Evolutionary conservation across 1,284 basidiomycete genomes (phyloP).

Genomic region (Puccinia hordei): DNA sequence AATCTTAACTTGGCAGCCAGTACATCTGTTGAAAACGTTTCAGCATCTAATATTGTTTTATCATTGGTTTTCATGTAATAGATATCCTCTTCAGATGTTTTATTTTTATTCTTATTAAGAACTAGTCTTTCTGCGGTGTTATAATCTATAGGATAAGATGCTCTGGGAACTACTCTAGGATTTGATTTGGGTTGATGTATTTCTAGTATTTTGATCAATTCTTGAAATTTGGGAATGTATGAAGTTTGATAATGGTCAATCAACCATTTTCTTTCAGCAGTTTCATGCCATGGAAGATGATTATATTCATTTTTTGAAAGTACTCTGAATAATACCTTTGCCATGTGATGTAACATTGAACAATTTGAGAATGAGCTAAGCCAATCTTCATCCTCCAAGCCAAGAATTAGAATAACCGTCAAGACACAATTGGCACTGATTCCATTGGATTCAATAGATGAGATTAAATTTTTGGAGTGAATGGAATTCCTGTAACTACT

Average conservation of each 20-base stretch:
- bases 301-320: not conserved
- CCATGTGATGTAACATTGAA: not conserved
- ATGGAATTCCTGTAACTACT: not conserved
- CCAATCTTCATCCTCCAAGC: not conserved
- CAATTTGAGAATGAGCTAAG: not conserved
- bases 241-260: not conserved
- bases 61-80: too few relatives aligned
- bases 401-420: not conserved
- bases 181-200: too few relatives aligned
- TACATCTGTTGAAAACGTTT: too few relatives aligned
- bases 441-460: not conserved
- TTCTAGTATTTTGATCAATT: not conserved
- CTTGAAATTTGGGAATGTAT: not conserved
- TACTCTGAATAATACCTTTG: not conserved
- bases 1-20: too few relatives aligned
- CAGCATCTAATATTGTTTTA: too few relatives aligned
- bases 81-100: too few relatives aligned
- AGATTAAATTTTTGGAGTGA: not conserved
- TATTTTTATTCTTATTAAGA: too few relatives aligned
- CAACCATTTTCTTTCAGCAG: not conserved
- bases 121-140: too few relatives aligned
- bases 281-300: not conserved
- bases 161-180: too few relatives aligned
- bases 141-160: too few relatives aligned
- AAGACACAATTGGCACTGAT: not conserved